These are phyloP conservation scores for Penstemon davidsonii DNA, from an alignment of 257 asterid species.

Conservation along the genomic window DNA sequence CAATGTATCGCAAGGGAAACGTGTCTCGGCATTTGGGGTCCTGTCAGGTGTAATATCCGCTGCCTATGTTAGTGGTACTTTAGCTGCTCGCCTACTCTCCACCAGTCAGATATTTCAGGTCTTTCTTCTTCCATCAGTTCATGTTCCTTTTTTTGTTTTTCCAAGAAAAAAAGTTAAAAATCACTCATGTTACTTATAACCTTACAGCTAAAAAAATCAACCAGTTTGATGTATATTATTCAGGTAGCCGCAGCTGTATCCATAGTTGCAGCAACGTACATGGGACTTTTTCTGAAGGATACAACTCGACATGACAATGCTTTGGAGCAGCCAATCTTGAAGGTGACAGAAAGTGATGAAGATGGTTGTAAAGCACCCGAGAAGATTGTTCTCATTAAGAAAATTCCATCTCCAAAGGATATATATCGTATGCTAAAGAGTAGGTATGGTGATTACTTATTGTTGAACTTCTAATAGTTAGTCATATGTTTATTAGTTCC, in stretches of 20 bases:
- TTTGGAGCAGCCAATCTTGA: constrained; percentile 39
- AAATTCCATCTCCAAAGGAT: constrained; percentile 40
- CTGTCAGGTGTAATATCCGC: constrained; percentile 44
- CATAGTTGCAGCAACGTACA: constrained; percentile 41
- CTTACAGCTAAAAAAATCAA: constrained; percentile 21
- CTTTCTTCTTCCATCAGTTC: not conserved
- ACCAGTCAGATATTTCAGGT: constrained; percentile 55
- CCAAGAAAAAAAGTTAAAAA: not conserved
- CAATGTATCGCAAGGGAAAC: constrained; percentile 44
- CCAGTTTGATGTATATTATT: constrained; percentile 6
- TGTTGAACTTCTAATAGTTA: not conserved
- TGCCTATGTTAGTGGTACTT: constrained; percentile 47
- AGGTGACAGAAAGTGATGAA: constrained; percentile 26
- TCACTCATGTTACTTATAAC: not conserved
- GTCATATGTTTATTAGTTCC: constrained; percentile 3
- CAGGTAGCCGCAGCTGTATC: constrained; percentile 52
- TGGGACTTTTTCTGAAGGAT: constrained; percentile 47
- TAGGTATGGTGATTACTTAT: constrained; percentile 35
- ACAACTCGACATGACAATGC: constrained; percentile 27
- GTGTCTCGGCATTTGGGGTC: constrained; percentile 54
- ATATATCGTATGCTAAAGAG: constrained; percentile 46
- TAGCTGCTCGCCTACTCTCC: constrained; percentile 53
- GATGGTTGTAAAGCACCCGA: constrained; percentile 25
- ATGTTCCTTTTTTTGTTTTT: constrained; percentile 1
- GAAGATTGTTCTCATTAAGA: constrained; percentile 24